Base-by-base conservation (phyloP, 768 basidiomycete species). In the button mushroom (Agaricus bisporus) region DNA sequence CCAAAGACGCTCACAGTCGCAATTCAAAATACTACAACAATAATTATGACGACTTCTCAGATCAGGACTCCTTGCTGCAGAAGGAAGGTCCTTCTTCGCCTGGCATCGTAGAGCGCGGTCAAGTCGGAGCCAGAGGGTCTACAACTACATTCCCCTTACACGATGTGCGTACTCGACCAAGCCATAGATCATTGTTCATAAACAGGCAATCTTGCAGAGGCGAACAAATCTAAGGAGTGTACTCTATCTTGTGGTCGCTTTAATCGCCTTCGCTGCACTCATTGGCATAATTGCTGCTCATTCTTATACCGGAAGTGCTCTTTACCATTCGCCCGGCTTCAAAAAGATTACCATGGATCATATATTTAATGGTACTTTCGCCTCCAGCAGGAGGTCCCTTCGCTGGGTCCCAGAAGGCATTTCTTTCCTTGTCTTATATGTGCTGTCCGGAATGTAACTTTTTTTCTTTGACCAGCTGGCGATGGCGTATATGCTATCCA, bases 321-420 rank as follows among this genome's bases (percentile, higher is more conserved):
- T 76, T 7, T 78, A 77, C 65, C 72, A 68, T 61, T 61, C 73
- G 5, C 73, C 75, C 25, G 88, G 90, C 1, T 74, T 66, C 35
- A 74, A 73, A 55, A 88, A 81, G 59, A 74, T 98, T 28, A 86
- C 86, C 4, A 82, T 98, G 78, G 91, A 98, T 63, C 87, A 94
- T 65, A 68, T 97, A 48, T 93, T 92, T 72, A 95, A 97, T 64
- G 92, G 91, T 3, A 98, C 95, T 1, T 98, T 98, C 63, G 56
- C 32, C 14, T 68, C 74, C 2, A 63, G 75, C 3, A 60, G 64
- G 2, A 73, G 75, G 45, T 60, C 61, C 18, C 65, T 99, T 32
- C 75, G 83, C 41, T 99, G 97, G 97, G 86, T 98, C 26, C 82
- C 87, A 8, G 94, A 97, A 80, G 95, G 95, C 92, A 57, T 61